phyloP scores from a whole-genome alignment of 495 filamentous ascomycete genomes.

The Neurospora pannonica region DNA sequence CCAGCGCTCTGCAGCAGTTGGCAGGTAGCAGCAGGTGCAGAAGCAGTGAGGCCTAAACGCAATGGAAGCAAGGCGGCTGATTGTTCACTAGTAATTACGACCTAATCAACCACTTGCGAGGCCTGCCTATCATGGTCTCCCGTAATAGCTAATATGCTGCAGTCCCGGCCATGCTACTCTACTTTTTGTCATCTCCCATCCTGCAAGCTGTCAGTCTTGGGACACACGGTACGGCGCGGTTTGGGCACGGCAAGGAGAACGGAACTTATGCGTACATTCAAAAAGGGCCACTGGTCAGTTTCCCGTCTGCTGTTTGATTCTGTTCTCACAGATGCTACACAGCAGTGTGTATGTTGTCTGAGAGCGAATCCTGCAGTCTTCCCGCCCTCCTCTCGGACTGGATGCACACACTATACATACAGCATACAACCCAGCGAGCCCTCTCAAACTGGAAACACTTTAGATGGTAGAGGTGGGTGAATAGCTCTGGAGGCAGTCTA shows the following conservation, averaged over 20 bases:
- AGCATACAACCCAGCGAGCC: background rate
- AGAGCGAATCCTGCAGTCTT: background rate
- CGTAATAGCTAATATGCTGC: background rate
- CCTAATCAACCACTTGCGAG: background rate
- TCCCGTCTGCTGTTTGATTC: background rate
- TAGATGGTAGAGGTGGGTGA: background rate
- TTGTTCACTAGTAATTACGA: background rate
- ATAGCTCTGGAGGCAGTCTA: background rate
- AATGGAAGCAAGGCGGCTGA: background rate
- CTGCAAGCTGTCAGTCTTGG: background rate
- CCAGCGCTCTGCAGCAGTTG: background rate
- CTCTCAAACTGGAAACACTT: background rate
- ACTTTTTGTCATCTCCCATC: background rate
- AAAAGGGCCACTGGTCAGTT: background rate
- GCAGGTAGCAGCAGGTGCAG: background rate
- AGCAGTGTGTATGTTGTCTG: background rate
- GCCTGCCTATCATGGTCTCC: background rate
- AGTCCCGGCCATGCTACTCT: background rate
- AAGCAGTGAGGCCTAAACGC: background rate
- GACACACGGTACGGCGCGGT: background rate
- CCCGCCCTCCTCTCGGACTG: background rate
- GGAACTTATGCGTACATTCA: background rate
- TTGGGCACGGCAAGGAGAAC: background rate
- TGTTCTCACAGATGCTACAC: background rate
- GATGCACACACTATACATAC: background rate